Percentiles rank a stretch among this genome's conserved stretches.
Conservation (phyloP, 73 alveolate genomes). For the Paramecium biaurelia region DNA sequence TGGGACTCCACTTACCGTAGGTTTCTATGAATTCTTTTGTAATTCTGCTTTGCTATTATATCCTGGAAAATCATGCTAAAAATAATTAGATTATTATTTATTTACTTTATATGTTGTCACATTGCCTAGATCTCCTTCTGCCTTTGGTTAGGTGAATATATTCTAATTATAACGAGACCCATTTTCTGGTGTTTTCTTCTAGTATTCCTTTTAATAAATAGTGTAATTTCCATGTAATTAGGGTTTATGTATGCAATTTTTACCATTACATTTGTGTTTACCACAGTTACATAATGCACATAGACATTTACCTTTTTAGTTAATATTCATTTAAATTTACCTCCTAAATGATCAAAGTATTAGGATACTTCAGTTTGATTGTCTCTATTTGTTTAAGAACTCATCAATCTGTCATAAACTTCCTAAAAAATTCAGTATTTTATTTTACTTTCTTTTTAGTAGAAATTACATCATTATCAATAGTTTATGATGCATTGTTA, state of each 20-base stretch:
- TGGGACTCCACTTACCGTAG: slow-evolving; percentile 15
- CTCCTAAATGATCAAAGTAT: slow-evolving; percentile 51
- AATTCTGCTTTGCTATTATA: background rate
- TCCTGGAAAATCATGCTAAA: slow-evolving; percentile 49
- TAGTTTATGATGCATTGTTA: background rate
- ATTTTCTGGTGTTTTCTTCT: background rate
- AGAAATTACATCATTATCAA: background rate
- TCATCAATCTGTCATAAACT: background rate
- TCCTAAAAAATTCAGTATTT: background rate
- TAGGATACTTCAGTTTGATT: background rate
- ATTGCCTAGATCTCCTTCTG: slow-evolving; percentile 30
- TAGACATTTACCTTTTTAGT: background rate
- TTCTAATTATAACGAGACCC: background rate
- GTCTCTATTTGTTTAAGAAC: slow-evolving; percentile 27
- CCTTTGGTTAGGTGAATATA: background rate
- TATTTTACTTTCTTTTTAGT: background rate
- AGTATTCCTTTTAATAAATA: background rate
- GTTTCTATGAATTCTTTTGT: background rate
- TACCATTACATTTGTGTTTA: slow-evolving; percentile 28
- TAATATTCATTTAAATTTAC: background rate
- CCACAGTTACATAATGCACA: slow-evolving; percentile 57
- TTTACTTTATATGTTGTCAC: slow-evolving; percentile 21
- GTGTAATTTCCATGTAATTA: slow-evolving; percentile 12
- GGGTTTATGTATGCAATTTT: slow-evolving; percentile 31
- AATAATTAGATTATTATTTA: too few species aligned